Evolutionary conservation across 2,329 filamentous ascomycete species (phyloP).

Genomic region (Tolypocladium capitatum): DNA sequence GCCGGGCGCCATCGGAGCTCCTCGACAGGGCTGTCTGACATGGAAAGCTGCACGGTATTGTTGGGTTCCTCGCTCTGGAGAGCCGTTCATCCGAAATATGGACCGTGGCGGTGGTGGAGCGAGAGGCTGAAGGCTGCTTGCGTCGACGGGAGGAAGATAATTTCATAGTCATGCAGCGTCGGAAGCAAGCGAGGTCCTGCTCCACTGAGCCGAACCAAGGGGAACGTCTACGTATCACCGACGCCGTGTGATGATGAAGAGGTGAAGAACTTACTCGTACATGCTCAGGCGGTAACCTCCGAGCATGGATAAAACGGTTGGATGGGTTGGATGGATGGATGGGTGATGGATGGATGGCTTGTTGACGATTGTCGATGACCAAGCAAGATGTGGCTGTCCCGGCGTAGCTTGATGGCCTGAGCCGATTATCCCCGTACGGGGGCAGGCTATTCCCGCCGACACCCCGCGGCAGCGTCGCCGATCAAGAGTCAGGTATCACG

Average conservation of each 20-base stretch:
- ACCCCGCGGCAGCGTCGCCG: neutral
- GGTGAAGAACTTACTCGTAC: neutral
- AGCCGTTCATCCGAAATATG: neutral
- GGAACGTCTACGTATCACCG: neutral
- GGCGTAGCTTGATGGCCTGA: neutral
- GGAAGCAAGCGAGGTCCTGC: neutral
- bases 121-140: neutral
- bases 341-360: neutral
- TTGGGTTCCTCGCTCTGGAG: neutral
- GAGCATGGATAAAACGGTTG: too few species aligned
- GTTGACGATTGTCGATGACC: neutral
- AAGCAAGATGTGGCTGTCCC: neutral
- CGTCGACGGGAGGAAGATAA: neutral
- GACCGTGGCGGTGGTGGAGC: neutral
- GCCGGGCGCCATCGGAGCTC: too few species aligned
- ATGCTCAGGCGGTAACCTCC: neutral
- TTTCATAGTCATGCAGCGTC: neutral
- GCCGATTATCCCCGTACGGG: neutral
- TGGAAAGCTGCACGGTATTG: neutral
- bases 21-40: neutral
- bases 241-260: neutral
- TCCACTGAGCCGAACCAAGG: neutral
- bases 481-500: neutral
- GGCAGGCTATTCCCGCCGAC: neutral
- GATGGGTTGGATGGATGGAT: neutral